Base-by-base conservation (phyloP, 306 rosid genomes). In the Quercus alba region DNA sequence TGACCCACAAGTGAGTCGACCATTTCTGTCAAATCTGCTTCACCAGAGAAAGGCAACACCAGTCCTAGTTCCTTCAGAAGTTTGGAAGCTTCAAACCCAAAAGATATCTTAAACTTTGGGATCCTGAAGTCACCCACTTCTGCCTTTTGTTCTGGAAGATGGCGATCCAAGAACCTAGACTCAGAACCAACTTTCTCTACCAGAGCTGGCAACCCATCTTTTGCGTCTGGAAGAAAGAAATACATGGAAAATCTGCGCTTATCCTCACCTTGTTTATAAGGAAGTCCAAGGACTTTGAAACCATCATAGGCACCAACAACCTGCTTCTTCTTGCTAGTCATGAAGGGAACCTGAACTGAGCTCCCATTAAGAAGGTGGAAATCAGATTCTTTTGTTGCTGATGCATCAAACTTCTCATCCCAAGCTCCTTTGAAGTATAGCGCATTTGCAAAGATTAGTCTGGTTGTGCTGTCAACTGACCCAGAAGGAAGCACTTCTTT, bases 361-460 rank as follows among this genome's bases (percentile, higher is more conserved):
- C 81, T 85, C 25, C 95, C 95, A 59, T 82, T 73, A 2, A 83
- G 85, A 74, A 91, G 94, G 81, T 87, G 85, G 82, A 94, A 93
- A 69, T 90, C 91, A 23, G 78, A 31, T 33, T 88, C 87, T 79
- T 88, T 77, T 0, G 97, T 94, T 56, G 25, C 19, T 4, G 89
- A 89, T 69, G 90, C 84, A 77, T 92, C 87, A 68, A 94, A 94
- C 76, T 83, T 81, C 28, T 86, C 80, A 51, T 14, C 77, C 99
- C 99, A 93, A 1, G 58, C 89, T 61, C 99, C 99, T 78, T 91
- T 94, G 81, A 94, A 94, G 85, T 93, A 93, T 2, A 94, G 31
- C 3, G 95, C 97, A 77, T 93, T 94, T 10, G 94, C 88, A 68
- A 91, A 80, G 58, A 93, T 78, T 74, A 94, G 98, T 57, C 81